Evolutionary conservation across 2,329 filamentous ascomycete species (phyloP), one percentile per base, ranked within the genome.

Genomic region (Mariannaea elegans): DNA sequence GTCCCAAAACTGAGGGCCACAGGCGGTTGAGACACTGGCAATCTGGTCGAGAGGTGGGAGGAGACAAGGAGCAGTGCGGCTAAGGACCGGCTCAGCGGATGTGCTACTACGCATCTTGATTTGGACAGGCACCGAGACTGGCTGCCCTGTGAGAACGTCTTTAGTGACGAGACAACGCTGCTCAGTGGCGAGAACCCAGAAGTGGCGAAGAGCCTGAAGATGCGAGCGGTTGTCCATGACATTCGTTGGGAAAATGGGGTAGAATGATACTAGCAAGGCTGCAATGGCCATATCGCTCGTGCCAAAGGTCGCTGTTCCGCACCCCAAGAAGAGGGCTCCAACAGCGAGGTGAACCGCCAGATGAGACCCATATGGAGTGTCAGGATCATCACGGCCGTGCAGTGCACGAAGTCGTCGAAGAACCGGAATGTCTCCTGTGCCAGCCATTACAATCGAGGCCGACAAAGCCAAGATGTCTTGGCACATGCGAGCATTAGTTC

Each of bases 171-270:
- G 84, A 72, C 94, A 98, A 50, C 96, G 87, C 9, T 93, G 87
- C 71, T 99, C 95, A 0, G 92, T 90, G 2, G 95, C 95, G 3
- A 99, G 83, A 10, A 97, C 94, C 95, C 95, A 99, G 72, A 99
- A 91, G 76, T 99, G 94, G 5, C 96, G 88, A 79, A 99, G 95
- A 3, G 96, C 95, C 79, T 99, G 95, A 6, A 99, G 83, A 71
- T 99, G 95, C 10, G 93, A 93, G 65, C 92, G 90, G 72, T 98
- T 98, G 78, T 99, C 95, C 70, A 97, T 90, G 2, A 98, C 92
- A 27, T 87, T 90, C 9, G 87, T 90, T 0, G 95, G 95, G 73
- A 97, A 97, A 18, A 97, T 84, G 0, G 95, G 95, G 72, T 99
- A 99, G 75, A 99, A 97, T 1, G 95, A 90, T 41, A 95, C 90